Conservation (phyloP, 441 rosid genomes). For the Euphorbia celastroides region DNA sequence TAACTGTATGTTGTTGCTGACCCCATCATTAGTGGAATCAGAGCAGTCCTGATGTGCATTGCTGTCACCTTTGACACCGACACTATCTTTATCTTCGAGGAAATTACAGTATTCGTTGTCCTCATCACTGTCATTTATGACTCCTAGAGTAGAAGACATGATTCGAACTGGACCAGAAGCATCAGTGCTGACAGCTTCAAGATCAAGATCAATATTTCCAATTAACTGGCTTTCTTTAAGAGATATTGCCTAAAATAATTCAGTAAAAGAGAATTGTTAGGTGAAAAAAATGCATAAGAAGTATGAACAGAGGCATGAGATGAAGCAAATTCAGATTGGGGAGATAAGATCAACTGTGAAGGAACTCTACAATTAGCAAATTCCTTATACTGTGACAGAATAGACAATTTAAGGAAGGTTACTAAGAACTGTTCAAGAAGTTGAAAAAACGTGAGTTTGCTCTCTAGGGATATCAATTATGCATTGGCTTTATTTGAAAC, state of each 20-base stretch:
- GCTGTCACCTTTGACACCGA: constrained; percentile 17
- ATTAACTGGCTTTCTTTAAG: constrained; percentile 67
- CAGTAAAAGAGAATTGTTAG: background rate
- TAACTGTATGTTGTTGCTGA: constrained; percentile 21
- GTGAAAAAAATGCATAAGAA: background rate
- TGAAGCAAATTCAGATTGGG: background rate
- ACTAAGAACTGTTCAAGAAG: background rate
- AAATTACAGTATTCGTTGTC: background rate
- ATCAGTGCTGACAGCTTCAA: constrained; percentile 36
- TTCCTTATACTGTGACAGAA: background rate
- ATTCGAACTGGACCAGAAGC: constrained; percentile 47
- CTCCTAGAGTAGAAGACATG: constrained; percentile 48
- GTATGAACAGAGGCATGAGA: background rate
- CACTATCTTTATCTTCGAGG: constrained; percentile 10
- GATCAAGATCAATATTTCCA: constrained; percentile 56
- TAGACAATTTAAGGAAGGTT: background rate
- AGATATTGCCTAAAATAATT: constrained; percentile 68
- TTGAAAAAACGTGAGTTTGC: background rate
- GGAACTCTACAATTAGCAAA: background rate
- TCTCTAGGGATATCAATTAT: background rate
- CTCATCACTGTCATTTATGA: constrained; percentile 18
- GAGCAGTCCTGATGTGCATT: background rate
- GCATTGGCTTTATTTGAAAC: background rate
- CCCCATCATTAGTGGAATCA: constrained; percentile 7
- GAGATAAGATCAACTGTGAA: background rate